Percentiles rank a stretch among this genome's conserved stretches.
Conservation (phyloP, 257 asterid genomes). For the Nicotiana noctiflora region DNA sequence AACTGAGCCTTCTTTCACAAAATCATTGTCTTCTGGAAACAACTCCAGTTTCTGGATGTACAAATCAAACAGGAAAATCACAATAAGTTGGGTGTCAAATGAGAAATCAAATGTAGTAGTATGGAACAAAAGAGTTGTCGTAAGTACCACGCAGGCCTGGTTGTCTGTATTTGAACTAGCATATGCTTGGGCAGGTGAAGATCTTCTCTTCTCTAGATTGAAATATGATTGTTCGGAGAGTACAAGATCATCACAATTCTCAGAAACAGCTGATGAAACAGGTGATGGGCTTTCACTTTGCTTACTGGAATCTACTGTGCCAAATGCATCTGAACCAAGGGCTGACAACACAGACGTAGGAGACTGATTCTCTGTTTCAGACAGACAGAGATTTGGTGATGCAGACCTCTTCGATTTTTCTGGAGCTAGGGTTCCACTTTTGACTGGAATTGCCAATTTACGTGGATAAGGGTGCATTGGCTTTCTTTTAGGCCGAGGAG, state of each 20-base stretch:
- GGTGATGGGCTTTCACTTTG: conserved; percentile 41
- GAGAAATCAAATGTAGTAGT: background rate
- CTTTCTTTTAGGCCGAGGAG: conserved; percentile 95
- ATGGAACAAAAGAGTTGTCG: conserved; percentile 8
- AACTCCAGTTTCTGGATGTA: conserved; percentile 43
- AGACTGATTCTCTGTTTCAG: conserved; percentile 52
- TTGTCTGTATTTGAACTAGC: conserved; percentile 37
- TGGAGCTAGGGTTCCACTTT: conserved; percentile 21
- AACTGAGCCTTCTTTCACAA: conserved; percentile 29
- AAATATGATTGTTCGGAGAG: conserved; percentile 26
- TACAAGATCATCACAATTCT: conserved; percentile 4
- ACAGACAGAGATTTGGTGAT: conserved; percentile 17
- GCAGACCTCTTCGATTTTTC: conserved; percentile 27
- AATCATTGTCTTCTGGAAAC: conserved; percentile 28
- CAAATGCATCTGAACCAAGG: conserved; percentile 48
- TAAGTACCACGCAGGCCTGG: conserved; percentile 39
- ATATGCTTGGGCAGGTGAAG: conserved; percentile 26
- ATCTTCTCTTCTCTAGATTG: conserved; percentile 24
- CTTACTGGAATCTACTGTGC: conserved; percentile 21
- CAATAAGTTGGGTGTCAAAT: conserved; percentile 22
- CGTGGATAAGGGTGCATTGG: conserved; percentile 98
- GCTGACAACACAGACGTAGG: conserved; percentile 72
- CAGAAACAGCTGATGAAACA: conserved; percentile 39
- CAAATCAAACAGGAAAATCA: conserved; percentile 6
- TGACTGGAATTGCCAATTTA: conserved; percentile 35